Percentiles rank a stretch among this genome's conserved stretches.
Conservation (phyloP, 306 rosid species). For the Rosa chinensis region DNA sequence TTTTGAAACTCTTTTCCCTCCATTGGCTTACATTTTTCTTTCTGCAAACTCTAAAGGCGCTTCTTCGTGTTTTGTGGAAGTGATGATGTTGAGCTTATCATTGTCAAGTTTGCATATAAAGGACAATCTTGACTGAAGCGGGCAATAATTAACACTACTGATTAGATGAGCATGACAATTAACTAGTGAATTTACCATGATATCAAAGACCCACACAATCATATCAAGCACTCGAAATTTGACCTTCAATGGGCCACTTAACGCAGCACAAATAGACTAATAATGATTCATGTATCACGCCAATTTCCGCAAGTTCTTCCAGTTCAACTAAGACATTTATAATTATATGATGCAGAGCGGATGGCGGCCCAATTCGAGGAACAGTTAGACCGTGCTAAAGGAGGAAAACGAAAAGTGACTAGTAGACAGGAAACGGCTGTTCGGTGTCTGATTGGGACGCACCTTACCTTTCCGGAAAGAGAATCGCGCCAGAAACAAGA, state of each 20-base stretch:
- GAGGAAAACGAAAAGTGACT: no score
- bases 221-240: slow-evolving; percentile 43
- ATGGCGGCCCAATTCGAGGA: no score
- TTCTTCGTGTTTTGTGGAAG: neutral
- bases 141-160: slow-evolving; percentile 37
- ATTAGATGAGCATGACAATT: slow-evolving; percentile 42
- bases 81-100: slow-evolving; percentile 32
- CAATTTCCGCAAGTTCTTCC: slow-evolving; percentile 25
- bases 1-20: neutral
- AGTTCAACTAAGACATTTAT: slow-evolving; percentile 1
- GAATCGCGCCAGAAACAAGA: no score
- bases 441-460: no score
- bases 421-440: no score
- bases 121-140: slow-evolving; percentile 33
- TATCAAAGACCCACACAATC: slow-evolving; percentile 34
- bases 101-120: slow-evolving; percentile 31
- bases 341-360: neutral
- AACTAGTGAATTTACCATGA: slow-evolving; percentile 40
- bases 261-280: slow-evolving; percentile 16
- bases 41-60: neutral
- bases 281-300: slow-evolving; percentile 41
- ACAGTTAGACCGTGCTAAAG: no score
- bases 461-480: no score
- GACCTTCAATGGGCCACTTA: slow-evolving; percentile 34
- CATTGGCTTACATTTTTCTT: neutral